Base-by-base conservation (phyloP, 2,329 filamentous ascomycete genomes). In the Aspergillus caelatus region DNA sequence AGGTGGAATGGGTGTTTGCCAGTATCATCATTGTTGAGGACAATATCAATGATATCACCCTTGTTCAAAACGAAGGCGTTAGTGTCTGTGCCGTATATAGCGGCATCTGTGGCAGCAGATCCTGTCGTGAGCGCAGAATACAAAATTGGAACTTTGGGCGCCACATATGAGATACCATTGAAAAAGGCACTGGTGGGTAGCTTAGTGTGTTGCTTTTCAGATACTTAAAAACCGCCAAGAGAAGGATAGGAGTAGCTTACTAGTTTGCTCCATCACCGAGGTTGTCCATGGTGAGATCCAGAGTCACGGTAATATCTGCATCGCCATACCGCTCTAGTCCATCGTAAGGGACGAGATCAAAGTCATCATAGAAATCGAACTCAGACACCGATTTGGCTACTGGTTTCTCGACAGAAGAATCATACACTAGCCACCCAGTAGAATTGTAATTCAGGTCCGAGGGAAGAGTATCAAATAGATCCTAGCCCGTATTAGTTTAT, bases 281-380 rank as follows among this genome's bases (percentile, higher is more conserved):
- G 39, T 86, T 78, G 0, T 86, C 87, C 4, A 95, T 81, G 0
- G 84, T 91, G 0, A 89, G 91, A 81, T 92, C 94, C 0, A 96
- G 82, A 0, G 89, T 88, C 0, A 92, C 91, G 0, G 58, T 61
- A 10, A 64, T 11, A 39, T 90, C 87, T 0, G 91, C 88, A 9
- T 87, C 80, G 1, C 84, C 82, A 6, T 89, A 83, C 2, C 90
- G 80, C 10, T 83, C 78, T 75, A 87, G 80, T 54, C 86, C 84
- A 72, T 96, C 92, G 61, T 85, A 82, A 0, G 93, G 91, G 0
- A 89, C 83, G 0, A 96, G 84, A 0, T 78, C 83, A 66, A 91
- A 87, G 73, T 96, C 93, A 71, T 96, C 92, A 63, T 89, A 90
- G 0, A 88, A 84, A n/a, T 89, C 79, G 50, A 93, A 88, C 55